A percentile compares a stretch with the other conserved stretches of the same genome.
phyloP scores from a whole-genome alignment of 139 green algal genomes.

The Picochlorum sp. region DNA sequence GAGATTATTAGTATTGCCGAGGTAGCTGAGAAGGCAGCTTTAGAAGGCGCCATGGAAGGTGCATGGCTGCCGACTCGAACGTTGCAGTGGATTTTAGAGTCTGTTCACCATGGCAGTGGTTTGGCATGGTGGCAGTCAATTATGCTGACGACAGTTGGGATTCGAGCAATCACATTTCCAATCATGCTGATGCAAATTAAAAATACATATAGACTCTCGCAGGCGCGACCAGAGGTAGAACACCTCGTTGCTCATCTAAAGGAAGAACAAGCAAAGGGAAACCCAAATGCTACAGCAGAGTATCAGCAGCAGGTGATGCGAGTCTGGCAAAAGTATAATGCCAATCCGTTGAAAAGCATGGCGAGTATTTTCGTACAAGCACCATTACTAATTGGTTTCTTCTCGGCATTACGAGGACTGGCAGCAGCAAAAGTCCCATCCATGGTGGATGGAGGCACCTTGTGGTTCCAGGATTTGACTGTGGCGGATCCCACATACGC shows the following conservation, averaged over 20 bases:
- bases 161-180: slow-evolving; percentile 46
- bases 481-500: slow-evolving; percentile 62
- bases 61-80: slow-evolving; percentile 36
- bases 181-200: slow-evolving; percentile 56
- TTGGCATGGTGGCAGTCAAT: slow-evolving; percentile 62
- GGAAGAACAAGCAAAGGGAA: slow-evolving; percentile 34
- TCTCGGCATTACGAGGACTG: slow-evolving; percentile 43
- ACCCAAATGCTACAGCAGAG: slow-evolving; percentile 17
- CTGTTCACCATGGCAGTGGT: slow-evolving; percentile 36
- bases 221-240: slow-evolving; percentile 51
- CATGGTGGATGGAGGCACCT: slow-evolving; percentile 50
- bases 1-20: slow-evolving; percentile 26
- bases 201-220: slow-evolving; percentile 55
- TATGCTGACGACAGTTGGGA: slow-evolving; percentile 35
- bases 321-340: slow-evolving; percentile 51
- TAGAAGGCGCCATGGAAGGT: slow-evolving; percentile 33
- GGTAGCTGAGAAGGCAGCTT: slow-evolving; percentile 30
- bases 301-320: slow-evolving; percentile 29
- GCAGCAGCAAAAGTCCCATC: slow-evolving; percentile 51
- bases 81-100: slow-evolving; percentile 48
- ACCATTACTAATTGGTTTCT: slow-evolving; percentile 65
- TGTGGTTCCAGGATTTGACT: slow-evolving; percentile 84
- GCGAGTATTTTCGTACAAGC: slow-evolving; percentile 36
- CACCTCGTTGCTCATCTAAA: slow-evolving; percentile 41
- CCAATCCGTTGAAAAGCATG: slow-evolving; percentile 47